phyloP scores from a whole-genome alignment of 2,329 filamentous ascomycete genomes.

The Tolypocladium ovalisporum region DNA sequence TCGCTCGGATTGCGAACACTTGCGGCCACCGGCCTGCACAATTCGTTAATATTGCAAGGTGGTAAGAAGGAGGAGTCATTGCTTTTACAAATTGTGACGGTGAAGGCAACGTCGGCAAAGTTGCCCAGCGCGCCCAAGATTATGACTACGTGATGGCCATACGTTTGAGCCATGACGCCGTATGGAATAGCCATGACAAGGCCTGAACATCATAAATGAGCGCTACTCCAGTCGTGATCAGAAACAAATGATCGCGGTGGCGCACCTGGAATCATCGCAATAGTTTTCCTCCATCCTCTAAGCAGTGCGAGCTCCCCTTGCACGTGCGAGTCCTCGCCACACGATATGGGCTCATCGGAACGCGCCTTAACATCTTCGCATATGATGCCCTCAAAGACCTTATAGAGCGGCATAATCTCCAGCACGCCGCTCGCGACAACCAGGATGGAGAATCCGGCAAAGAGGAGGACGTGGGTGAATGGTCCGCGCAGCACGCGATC shows the following conservation, averaged over 20 bases:
- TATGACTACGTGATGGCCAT: neutral
- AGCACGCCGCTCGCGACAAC: neutral
- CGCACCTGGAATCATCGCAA: constrained; percentile 1
- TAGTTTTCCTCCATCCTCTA: neutral
- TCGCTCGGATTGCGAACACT: neutral
- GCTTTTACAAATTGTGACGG: neutral
- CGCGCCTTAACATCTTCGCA: neutral
- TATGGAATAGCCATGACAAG: neutral
- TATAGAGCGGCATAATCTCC: neutral
- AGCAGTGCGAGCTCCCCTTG: neutral
- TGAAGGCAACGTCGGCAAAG: neutral
- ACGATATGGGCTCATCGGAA: neutral
- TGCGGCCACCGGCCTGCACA: neutral
- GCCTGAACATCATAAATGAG: neutral
- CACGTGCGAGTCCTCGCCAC: neutral
- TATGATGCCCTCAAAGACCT: neutral
- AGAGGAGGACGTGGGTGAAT: neutral
- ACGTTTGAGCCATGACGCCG: neutral
- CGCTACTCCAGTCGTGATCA: too few species aligned
- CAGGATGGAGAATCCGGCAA: neutral
- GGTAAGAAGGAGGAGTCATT: neutral
- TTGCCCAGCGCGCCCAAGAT: neutral
- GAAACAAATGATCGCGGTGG: neutral
- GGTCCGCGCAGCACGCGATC: neutral
- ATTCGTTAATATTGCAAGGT: neutral